These are phyloP conservation scores for Physcomitrium patens DNA, from an alignment of 225 moss, liverwort and hornwort genomes.

Conservation along the genomic window DNA sequence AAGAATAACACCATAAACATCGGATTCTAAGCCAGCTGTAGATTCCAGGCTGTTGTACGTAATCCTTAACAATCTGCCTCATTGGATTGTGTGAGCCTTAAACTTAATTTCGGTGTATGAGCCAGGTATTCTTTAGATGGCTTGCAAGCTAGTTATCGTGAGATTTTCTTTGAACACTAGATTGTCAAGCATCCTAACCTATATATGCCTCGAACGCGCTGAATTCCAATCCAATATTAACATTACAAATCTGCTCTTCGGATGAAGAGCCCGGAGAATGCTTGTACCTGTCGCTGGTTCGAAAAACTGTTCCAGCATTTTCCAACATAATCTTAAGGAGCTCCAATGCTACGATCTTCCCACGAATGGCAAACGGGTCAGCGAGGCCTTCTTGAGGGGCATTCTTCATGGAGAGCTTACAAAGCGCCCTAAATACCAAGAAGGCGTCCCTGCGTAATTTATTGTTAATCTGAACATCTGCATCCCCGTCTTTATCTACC, in stretches of 20 bases:
- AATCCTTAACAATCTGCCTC: background rate
- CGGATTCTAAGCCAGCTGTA: slow-evolving; percentile 8
- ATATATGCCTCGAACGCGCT: slow-evolving; percentile 3
- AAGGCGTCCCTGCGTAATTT: slow-evolving; percentile 97
- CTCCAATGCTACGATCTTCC: slow-evolving; percentile 95
- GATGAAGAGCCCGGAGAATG: background rate
- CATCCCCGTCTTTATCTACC: slow-evolving; percentile 93
- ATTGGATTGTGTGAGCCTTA: background rate
- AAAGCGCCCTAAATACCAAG: slow-evolving; percentile 96
- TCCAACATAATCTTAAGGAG: slow-evolving; percentile 93
- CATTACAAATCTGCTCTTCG: background rate
- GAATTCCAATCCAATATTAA: background rate
- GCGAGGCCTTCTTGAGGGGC: slow-evolving; percentile 90
- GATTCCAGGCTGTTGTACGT: background rate
- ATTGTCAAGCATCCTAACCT: too few species aligned
- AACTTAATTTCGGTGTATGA: background rate
- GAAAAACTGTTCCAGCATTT: slow-evolving; percentile 97
- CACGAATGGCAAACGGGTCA: slow-evolving; percentile 97
- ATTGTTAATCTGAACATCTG: slow-evolving; percentile 93
- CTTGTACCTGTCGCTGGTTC: slow-evolving; percentile 95
- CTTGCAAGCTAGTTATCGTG: too few species aligned
- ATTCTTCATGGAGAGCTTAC: slow-evolving; percentile 99
- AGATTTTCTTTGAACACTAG: too few species aligned
- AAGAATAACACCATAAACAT: background rate
- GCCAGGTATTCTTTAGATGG: slow-evolving; percentile 4